phyloP scores from a whole-genome alignment of 148 eudicot species.

The Fallopia convolvulus region DNA sequence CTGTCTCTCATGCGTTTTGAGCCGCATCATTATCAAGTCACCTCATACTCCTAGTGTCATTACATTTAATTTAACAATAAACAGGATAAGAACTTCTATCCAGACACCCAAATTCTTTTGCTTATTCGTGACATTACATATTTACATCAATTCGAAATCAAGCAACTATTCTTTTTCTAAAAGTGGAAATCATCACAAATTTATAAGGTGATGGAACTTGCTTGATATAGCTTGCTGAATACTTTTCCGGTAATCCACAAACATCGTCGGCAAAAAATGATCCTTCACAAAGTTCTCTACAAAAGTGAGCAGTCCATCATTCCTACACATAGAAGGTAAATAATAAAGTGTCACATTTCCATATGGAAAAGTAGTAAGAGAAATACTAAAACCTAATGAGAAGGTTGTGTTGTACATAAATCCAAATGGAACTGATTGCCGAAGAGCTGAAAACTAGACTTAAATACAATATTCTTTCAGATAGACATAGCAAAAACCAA shows the following conservation, averaged over 20 bases:
- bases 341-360: neutral
- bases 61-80: neutral
- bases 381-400: neutral
- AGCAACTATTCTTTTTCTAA: neutral
- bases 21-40: neutral
- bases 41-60: neutral
- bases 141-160: neutral
- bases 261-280: conserved; percentile 93
- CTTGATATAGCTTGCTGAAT: conserved; percentile 99
- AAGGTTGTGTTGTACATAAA: neutral
- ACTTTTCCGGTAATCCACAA: conserved; percentile 95
- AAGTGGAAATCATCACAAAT: neutral
- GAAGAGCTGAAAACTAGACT: neutral
- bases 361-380: neutral
- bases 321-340: conserved; percentile 37
- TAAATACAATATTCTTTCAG: neutral
- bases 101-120: conserved; percentile 4
- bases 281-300: conserved; percentile 97
- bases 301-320: conserved; percentile 82
- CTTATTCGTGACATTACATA: neutral
- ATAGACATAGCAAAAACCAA: neutral
- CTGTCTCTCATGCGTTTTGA: neutral
- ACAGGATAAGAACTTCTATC: neutral
- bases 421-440: neutral
- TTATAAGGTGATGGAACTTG: conserved; percentile 27